phyloP scores from a whole-genome alignment of 768 basidiomycete species.

The Chlorophyllum brunneum region DNA sequence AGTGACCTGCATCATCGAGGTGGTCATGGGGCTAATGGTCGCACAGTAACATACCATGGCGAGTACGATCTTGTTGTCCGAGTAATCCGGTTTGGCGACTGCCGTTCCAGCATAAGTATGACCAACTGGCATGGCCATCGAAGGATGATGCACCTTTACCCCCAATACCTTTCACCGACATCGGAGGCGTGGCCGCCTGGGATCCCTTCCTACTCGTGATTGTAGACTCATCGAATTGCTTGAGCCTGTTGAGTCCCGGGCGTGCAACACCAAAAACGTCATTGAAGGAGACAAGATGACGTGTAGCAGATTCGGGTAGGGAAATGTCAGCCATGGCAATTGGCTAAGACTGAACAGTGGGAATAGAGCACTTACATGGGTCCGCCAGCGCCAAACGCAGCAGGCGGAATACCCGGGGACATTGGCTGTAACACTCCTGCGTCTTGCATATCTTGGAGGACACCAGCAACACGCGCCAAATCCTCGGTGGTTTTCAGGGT shows the following conservation, averaged over 20 bases:
- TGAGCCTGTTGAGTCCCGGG: slow-evolving; percentile 49
- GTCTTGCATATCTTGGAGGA: slow-evolving; percentile 46
- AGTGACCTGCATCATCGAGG: too few species aligned
- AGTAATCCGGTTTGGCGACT: slow-evolving; percentile 98
- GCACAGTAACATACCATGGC: slow-evolving; percentile 84
- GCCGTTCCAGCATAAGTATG: slow-evolving; percentile 9
- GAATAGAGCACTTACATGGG: slow-evolving; percentile 49
- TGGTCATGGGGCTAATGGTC: too few species aligned
- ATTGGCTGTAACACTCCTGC: slow-evolving; percentile 28
- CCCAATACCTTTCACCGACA: slow-evolving; percentile 84
- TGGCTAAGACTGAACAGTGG: slow-evolving; percentile 1
- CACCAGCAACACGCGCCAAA: slow-evolving; percentile 47
- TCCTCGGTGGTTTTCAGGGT: slow-evolving; percentile 36
- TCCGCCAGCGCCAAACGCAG: slow-evolving; percentile 69
- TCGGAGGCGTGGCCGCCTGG: slow-evolving; percentile 73
- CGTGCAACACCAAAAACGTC: neutral
- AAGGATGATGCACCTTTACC: slow-evolving; percentile 60
- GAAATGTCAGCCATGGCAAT: neutral
- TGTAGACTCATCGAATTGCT: slow-evolving; percentile 74
- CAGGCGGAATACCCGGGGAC: slow-evolving; percentile 49
- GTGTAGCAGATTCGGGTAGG: too few species aligned
- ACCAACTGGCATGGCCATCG: slow-evolving; percentile 6
- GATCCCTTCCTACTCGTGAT: slow-evolving; percentile 68
- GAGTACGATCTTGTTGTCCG: slow-evolving; percentile 96
- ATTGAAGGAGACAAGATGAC: neutral